Percentiles rank a stretch among this genome's conserved stretches.
Conservation (phyloP, 305 asterid genomes). For the Lippia alba region DNA sequence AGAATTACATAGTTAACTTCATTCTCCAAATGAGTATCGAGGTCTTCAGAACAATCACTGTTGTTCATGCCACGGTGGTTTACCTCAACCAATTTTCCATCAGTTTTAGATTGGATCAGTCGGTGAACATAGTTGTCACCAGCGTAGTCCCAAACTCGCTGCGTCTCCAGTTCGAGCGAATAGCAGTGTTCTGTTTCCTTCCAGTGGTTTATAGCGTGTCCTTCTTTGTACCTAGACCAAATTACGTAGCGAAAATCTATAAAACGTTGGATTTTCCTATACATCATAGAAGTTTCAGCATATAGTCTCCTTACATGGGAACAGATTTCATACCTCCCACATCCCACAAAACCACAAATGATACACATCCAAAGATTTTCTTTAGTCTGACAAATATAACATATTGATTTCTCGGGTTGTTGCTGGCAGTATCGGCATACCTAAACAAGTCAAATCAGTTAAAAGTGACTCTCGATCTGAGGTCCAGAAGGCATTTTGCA, state of each 20-base stretch:
- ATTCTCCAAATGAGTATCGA: slow-evolving; percentile 59
- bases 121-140: slow-evolving; percentile 98
- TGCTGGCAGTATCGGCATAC: slow-evolving; percentile 98
- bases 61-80: slow-evolving; percentile 64
- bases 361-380: slow-evolving; percentile 99
- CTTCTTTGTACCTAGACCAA: slow-evolving; percentile 69
- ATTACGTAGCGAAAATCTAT: neutral
- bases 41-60: slow-evolving; percentile 53
- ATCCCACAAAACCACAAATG: slow-evolving; percentile 89
- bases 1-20: slow-evolving; percentile 78
- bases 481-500: slow-evolving; percentile 20
- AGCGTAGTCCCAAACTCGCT: slow-evolving; percentile 93
- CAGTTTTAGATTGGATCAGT: slow-evolving; percentile 90
- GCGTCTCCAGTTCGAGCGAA: slow-evolving; percentile 95
- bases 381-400: slow-evolving; percentile 78
- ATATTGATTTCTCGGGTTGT: slow-evolving; percentile 92
- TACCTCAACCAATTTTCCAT: slow-evolving; percentile 90
- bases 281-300: slow-evolving; percentile 21
- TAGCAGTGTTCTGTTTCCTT: slow-evolving; percentile 95
- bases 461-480: slow-evolving; percentile 16
- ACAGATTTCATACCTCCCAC: slow-evolving; percentile 71
- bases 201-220: slow-evolving; percentile 88
- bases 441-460: slow-evolving; percentile 48
- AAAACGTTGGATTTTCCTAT: slow-evolving; percentile 8
- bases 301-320: slow-evolving; percentile 28